Conservation (phyloP, 306 rosid species). For the Prunus dulcis region DNA sequence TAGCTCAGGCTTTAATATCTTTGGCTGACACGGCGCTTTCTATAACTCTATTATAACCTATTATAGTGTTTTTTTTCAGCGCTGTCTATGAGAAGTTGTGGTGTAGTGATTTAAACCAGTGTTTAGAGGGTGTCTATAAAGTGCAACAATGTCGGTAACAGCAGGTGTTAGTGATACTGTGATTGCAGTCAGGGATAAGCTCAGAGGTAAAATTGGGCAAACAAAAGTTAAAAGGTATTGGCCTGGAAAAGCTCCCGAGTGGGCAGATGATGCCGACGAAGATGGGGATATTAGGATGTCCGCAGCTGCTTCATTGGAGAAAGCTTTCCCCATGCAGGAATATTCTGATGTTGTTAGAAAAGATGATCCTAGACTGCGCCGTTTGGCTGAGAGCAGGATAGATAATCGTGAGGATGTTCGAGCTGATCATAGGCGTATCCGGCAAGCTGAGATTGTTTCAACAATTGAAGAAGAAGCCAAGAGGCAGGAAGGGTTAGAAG, state of each 20-base stretch:
- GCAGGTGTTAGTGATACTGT: constrained; percentile 94
- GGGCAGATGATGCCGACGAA: constrained; percentile 78
- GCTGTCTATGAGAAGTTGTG: too few species aligned
- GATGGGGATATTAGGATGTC: constrained; percentile 64
- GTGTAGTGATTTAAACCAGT: not conserved
- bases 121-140: not conserved
- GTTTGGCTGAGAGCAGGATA: constrained; percentile 70
- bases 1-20: too few species aligned
- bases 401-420: constrained; percentile 90
- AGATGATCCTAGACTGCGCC: constrained; percentile 79
- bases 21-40: too few species aligned
- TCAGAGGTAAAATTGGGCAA: constrained; percentile 90
- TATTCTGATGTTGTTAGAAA: constrained; percentile 48
- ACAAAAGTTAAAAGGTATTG: constrained; percentile 89
- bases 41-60: too few species aligned
- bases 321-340: constrained; percentile 63
- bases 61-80: too few species aligned
- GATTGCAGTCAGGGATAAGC: constrained; percentile 86
- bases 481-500: constrained; percentile 82
- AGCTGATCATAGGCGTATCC: constrained; percentile 87
- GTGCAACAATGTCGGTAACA: constrained; percentile 74
- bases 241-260: constrained; percentile 96
- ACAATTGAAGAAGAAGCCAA: constrained; percentile 83
- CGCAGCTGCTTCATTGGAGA: constrained; percentile 61
- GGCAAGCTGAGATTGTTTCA: constrained; percentile 92